Percentiles rank a stretch among this genome's conserved stretches.
Evolutionary conservation across 2,329 filamentous ascomycete genomes (phyloP).

Genomic region (Aureobasidium melanogenum): DNA sequence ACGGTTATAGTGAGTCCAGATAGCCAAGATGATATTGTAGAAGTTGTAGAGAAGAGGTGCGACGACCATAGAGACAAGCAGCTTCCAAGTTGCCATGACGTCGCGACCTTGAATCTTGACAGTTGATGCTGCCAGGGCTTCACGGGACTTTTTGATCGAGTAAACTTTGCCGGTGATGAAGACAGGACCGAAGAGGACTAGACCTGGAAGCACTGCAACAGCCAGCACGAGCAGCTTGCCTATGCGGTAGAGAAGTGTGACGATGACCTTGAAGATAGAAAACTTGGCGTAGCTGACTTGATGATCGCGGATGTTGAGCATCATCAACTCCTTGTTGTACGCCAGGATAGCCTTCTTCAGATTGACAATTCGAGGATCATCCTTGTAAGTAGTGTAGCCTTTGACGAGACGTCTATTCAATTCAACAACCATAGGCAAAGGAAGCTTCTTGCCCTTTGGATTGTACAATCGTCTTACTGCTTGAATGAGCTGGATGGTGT

Average conservation of each 20-base stretch:
- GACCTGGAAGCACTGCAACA: conserved; percentile 74
- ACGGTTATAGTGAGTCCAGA: conserved; percentile 72
- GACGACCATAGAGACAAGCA: conserved; percentile 76
- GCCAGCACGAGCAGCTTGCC: conserved; percentile 68
- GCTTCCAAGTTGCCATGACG: conserved; percentile 91
- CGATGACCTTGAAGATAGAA: conserved; percentile 65
- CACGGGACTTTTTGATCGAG: conserved; percentile 70
- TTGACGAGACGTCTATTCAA: conserved; percentile 84
- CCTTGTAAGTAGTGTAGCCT: conserved; percentile 87
- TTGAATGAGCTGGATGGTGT: conserved; percentile 62
- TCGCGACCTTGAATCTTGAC: conserved; percentile 85
- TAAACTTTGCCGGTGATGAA: conserved; percentile 79
- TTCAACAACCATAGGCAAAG: conserved; percentile 85
- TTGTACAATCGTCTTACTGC: conserved; percentile 90
- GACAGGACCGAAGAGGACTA: conserved; percentile 79
- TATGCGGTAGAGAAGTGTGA: conserved; percentile 70
- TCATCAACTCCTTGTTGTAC: conserved; percentile 80
- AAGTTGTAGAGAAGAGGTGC: conserved; percentile 74
- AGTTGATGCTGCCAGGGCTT: conserved; percentile 74
- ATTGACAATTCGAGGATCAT: conserved; percentile 72
- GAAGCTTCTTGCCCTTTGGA: conserved; percentile 85
- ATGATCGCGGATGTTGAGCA: conserved; percentile 83
- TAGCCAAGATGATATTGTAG: conserved; percentile 66
- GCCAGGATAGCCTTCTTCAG: conserved; percentile 67
- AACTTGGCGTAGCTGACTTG: conserved; percentile 88